phyloP scores from a whole-genome alignment of 805 yeast species.

The Candida quercuum region DNA sequence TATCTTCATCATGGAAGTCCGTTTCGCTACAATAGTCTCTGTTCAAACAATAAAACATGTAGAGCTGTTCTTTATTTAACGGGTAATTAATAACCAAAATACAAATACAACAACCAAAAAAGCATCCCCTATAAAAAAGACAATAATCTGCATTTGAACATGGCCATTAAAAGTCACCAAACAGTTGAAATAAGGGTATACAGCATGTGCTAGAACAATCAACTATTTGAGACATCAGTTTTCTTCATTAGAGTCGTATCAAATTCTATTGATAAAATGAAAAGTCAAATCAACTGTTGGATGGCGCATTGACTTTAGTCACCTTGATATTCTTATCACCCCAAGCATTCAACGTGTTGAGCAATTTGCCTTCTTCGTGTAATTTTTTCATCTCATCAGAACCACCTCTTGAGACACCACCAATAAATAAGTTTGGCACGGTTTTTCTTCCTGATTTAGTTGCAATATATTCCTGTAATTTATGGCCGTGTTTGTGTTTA shows the following conservation, averaged over 20 bases:
- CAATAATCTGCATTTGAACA: no score
- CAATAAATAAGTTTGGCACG: conserved; percentile 85
- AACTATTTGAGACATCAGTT: no score
- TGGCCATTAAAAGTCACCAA: no score
- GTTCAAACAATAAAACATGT: no score
- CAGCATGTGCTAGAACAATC: no score
- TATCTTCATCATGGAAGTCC: no score
- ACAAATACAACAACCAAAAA: no score
- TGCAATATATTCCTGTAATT: conserved; percentile 68
- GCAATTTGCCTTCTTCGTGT: conserved; percentile 52
- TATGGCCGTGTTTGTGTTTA: conserved; percentile 67
- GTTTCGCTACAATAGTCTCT: no score
- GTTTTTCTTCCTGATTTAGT: conserved; percentile 72
- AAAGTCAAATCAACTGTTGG: conserved; percentile 31
- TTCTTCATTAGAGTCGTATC: background rate
- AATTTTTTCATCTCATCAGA: conserved; percentile 70
- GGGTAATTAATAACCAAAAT: no score
- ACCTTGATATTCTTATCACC: conserved; percentile 47
- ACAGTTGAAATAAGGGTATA: no score
- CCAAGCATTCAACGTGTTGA: conserved; percentile 54
- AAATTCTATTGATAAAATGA: background rate
- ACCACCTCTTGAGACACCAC: conserved; percentile 79
- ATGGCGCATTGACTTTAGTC: conserved; percentile 49
- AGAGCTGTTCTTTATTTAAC: no score
- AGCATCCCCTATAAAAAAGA: no score